Evolutionary conservation across 1,139 yeast genomes (phyloP).

Genomic region (Hemisphaericaspora lyxosophila): DNA sequence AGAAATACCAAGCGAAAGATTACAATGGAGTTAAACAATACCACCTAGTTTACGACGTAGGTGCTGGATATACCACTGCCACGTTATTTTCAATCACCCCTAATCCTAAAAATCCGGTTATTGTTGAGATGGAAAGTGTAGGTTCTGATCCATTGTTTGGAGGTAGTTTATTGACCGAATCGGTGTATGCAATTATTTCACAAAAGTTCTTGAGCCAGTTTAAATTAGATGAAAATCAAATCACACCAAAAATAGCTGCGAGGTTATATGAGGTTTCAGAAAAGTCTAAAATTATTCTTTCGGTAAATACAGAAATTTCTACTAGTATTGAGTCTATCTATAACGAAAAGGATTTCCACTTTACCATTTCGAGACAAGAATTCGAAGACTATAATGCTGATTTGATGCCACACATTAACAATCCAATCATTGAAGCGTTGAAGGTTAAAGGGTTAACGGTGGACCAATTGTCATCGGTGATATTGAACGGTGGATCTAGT

Average conservation of each 20-base stretch:
- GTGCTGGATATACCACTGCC: slow-evolving; percentile 89
- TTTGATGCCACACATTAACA: slow-evolving; percentile 42
- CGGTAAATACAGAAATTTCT: slow-evolving; percentile 80
- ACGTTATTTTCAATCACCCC: slow-evolving; percentile 69
- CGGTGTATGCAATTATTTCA: slow-evolving; percentile 59
- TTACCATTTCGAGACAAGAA: slow-evolving; percentile 67
- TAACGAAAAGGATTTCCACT: slow-evolving; percentile 71
- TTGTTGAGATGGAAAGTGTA: slow-evolving; percentile 67
- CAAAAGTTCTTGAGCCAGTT: slow-evolving; percentile 54
- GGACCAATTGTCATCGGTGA: slow-evolving; percentile 59
- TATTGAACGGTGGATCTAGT: slow-evolving; percentile 88
- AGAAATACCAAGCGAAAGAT: slow-evolving; percentile 38
- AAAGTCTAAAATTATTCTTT: slow-evolving; percentile 77
- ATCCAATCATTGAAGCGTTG: slow-evolving; percentile 60
- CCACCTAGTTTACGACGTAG: slow-evolving; percentile 83
- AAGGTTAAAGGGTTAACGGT: slow-evolving; percentile 27
- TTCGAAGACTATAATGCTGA: slow-evolving; percentile 62
- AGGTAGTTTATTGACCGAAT: slow-evolving; percentile 70
- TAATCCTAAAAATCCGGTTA: slow-evolving; percentile 31
- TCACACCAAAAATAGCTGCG: slow-evolving; percentile 60
- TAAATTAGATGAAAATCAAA: slow-evolving; percentile 32
- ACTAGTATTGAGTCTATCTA: slow-evolving; percentile 70
- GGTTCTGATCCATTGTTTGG: slow-evolving; percentile 69
- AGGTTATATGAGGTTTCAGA: slow-evolving; percentile 82
- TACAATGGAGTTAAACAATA: slow-evolving; percentile 47